Evolutionary conservation across 2,329 filamentous ascomycete genomes (phyloP), one percentile per base, ranked within the genome.

Genomic region (Periglandula ipomoeae): DNA sequence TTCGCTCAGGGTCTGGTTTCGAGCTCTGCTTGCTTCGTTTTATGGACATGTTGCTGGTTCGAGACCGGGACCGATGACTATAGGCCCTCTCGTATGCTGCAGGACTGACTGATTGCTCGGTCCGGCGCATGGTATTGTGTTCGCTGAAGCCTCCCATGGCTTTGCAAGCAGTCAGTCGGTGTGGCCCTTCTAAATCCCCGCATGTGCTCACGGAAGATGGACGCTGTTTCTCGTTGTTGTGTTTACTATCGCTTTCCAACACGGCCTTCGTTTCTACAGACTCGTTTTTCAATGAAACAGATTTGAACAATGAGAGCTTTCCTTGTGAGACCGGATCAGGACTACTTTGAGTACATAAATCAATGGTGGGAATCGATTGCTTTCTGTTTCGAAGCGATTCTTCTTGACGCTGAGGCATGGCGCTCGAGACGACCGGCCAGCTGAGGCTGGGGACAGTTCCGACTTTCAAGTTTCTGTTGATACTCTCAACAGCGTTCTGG

Each of bases 11-110:
- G 10, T 59, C 55, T 17, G 42, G 43, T 13, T 40, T 48, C 30
- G 38, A 47, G 3, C 35, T 52, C 4, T 47, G 46, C 19, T 58
- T 61, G 22, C 55, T 55, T 44, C 61, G 52, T 47, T 63, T 67
- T 32, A 49, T 60, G 4, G 64, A 66, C 6, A 65, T 61, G 26
- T 66, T 66, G 48, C 64, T 68, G 7, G 57, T 52, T 24, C 57
- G 53, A 3, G 65, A 65, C 17, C 52, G 45, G 8, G 62, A 58
- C 9, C 61, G 58, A 8, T 50, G 50, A 11, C 47, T 43, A 3
- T 44, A 39, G 11, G 13, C n/a, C 9, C 10, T 43, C 5, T 44
- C 30, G 13, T 20, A 49, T 6, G 11, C 38, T n/a, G 34, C 30
- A 24, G 43, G 27, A 17, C 38, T 38, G 22, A 40, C 20, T 6